Evolutionary conservation across 768 basidiomycete genomes (phyloP).

Genomic region (Roridomyces roridus): DNA sequence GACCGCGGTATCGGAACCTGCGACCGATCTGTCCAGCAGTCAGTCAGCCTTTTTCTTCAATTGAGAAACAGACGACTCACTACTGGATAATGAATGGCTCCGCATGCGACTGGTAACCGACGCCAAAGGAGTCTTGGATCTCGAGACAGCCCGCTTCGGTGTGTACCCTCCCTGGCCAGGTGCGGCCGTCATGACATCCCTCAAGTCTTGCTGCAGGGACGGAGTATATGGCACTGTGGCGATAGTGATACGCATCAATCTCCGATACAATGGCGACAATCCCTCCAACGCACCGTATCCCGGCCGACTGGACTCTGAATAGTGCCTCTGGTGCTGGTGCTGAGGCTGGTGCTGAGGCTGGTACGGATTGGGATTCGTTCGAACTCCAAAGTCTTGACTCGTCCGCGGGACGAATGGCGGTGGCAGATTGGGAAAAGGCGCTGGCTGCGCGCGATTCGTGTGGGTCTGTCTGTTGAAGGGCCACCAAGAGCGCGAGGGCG

Average conservation of each 20-base stretch:
- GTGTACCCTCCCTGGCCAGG: not conserved
- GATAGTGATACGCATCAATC: no score
- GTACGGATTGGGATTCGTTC: no score
- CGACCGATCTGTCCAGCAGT: not conserved
- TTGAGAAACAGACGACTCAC: not conserved
- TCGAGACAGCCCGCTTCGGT: not conserved
- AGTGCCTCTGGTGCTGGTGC: no score
- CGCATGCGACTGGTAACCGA: slow-evolving; percentile 3
- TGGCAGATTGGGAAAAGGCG: not conserved
- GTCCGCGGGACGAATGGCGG: no score
- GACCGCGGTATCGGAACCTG: not conserved
- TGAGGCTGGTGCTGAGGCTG: no score
- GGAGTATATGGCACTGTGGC: no score
- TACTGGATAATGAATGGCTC: slow-evolving; percentile 3
- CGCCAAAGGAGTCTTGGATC: not conserved
- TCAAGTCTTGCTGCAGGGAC: no score
- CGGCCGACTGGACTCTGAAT: no score
- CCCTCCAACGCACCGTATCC: no score
- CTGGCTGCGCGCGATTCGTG: not conserved
- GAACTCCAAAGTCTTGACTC: no score
- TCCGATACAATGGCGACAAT: no score
- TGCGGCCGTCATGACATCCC: no score
- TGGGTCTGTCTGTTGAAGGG: not conserved
- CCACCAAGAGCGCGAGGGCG: not conserved
- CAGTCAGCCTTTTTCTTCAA: not conserved